A percentile compares a stretch with the other conserved stretches of the same genome.
phyloP scores from a whole-genome alignment of 2,329 filamentous ascomycete species.

The Verticillium isaacii region DNA sequence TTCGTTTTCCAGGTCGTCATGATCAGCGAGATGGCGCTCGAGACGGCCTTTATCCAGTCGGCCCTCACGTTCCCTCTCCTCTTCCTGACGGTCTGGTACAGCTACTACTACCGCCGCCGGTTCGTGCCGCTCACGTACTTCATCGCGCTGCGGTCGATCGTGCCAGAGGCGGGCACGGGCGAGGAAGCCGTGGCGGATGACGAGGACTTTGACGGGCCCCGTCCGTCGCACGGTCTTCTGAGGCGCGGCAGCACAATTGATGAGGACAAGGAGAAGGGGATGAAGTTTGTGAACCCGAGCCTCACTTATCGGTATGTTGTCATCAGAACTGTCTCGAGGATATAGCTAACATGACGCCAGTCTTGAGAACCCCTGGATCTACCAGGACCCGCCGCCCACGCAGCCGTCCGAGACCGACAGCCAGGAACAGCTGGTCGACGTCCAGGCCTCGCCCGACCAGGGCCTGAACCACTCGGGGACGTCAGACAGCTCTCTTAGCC shows the following conservation, averaged over 20 bases:
- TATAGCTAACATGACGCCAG: conserved; percentile 28
- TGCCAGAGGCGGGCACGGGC: conserved; percentile 36
- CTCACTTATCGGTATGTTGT: conserved; percentile 59
- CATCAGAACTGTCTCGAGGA: background rate
- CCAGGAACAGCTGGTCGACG: conserved; percentile 8
- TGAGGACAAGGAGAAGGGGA: conserved; percentile 64
- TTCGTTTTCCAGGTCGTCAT: conserved; percentile 89
- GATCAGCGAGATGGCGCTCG: conserved; percentile 76
- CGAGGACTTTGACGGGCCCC: conserved; percentile 29
- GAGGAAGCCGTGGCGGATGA: conserved; percentile 28
- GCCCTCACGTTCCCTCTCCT: conserved; percentile 72
- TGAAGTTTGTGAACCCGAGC: conserved; percentile 73
- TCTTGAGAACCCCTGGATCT: conserved; percentile 68
- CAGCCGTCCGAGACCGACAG: conserved; percentile 5
- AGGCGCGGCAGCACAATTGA: conserved; percentile 63
- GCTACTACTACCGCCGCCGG: conserved; percentile 70
- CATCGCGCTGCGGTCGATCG: conserved; percentile 85
- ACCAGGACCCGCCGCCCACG: conserved; percentile 46
- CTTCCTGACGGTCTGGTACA: conserved; percentile 81
- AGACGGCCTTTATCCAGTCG: conserved; percentile 68
- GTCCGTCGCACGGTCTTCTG: conserved; percentile 33
- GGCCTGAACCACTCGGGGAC: conserved; percentile 26
- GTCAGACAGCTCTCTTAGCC: conserved; percentile 35
- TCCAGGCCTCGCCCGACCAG: background rate
- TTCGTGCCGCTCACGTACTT: conserved; percentile 89